A percentile compares a stretch with the other conserved stretches of the same genome.
These are phyloP conservation scores for Rubroboletus satanas DNA, from an alignment of 768 basidiomycete genomes.

Conservation along the genomic window DNA sequence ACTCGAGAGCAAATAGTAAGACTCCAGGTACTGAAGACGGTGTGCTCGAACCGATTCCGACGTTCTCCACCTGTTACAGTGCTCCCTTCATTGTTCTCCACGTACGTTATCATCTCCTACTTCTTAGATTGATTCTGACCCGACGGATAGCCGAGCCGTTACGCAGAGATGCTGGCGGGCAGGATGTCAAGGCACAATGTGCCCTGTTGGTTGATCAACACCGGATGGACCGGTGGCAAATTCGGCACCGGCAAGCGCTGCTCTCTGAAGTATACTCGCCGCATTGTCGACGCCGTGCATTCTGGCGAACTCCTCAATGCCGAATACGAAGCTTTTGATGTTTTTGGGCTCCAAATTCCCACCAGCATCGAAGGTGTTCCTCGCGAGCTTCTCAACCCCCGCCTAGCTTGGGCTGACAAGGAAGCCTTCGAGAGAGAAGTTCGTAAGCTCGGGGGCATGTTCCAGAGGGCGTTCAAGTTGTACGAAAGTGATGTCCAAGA, in stretches of 20 bases:
- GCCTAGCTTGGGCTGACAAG: slow-evolving; percentile 82
- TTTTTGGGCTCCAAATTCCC: slow-evolving; percentile 85
- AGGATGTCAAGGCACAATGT: slow-evolving; percentile 88
- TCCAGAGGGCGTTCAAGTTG: slow-evolving; percentile 87
- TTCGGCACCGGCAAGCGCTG: slow-evolving; percentile 92
- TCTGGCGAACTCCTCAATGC: slow-evolving; percentile 84
- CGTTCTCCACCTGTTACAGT: slow-evolving; percentile 98
- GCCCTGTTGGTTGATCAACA: slow-evolving; percentile 98
- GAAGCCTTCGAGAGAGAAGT: slow-evolving; percentile 88
- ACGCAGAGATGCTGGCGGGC: slow-evolving; percentile 95
- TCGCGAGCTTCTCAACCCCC: slow-evolving; percentile 85
- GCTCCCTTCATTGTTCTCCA: slow-evolving; percentile 99
- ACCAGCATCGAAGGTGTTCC: slow-evolving; percentile 83
- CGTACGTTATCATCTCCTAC: slow-evolving; percentile 38
- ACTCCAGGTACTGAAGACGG: slow-evolving; percentile 99
- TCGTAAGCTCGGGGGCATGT: slow-evolving; percentile 88
- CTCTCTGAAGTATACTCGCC: slow-evolving; percentile 92
- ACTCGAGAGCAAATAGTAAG: slow-evolving; percentile 52
- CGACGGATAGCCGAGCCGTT: slow-evolving; percentile 70
- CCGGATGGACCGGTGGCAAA: slow-evolving; percentile 93
- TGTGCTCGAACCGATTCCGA: slow-evolving; percentile 95
- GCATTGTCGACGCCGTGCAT: slow-evolving; percentile 96
- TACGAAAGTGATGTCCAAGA: slow-evolving; percentile 84
- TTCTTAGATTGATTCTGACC: slow-evolving; percentile 2
- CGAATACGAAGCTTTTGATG: slow-evolving; percentile 79